Evolutionary conservation across 2,329 filamentous ascomycete genomes (phyloP).

Genomic region (Colletotrichum zoysiae): DNA sequence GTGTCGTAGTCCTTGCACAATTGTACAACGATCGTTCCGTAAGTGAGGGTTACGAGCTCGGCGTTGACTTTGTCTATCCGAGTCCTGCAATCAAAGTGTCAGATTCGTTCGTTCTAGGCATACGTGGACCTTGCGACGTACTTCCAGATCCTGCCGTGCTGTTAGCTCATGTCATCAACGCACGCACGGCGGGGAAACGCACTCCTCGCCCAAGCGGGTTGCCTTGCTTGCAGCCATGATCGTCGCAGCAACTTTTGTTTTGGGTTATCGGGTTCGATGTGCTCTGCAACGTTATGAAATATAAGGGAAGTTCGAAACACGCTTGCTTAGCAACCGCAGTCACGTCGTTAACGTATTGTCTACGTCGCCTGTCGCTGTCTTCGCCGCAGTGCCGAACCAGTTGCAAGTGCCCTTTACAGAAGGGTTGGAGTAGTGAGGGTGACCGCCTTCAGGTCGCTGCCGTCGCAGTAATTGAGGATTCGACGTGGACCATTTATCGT

Average conservation of each 20-base stretch:
- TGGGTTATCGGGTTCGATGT: background rate
- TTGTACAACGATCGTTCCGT: slow-evolving; percentile 96
- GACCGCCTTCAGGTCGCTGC: background rate
- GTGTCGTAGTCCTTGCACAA: slow-evolving; percentile 96
- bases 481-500: background rate
- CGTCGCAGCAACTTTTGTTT: background rate
- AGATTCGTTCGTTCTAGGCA: slow-evolving; percentile 22
- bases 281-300: background rate
- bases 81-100: slow-evolving; percentile 70
- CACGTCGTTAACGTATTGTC: background rate
- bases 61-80: slow-evolving; percentile 98
- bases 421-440: background rate
- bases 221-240: slow-evolving; percentile 72
- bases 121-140: slow-evolving; percentile 63
- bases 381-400: background rate
- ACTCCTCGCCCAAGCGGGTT: slow-evolving; percentile 73
- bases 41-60: slow-evolving; percentile 96
- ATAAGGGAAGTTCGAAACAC: background rate
- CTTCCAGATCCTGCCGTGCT: slow-evolving; percentile 87
- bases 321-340: background rate
- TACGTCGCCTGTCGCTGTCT: background rate
- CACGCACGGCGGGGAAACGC: slow-evolving; percentile 48
- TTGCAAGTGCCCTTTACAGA: background rate
- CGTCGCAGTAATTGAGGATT: background rate
- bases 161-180: slow-evolving; percentile 31